Evolutionary conservation across 352 stramenopile species (phyloP), one percentile per base, ranked within the genome.

Genomic region (Globisporangium rhizosaccharum): DNA sequence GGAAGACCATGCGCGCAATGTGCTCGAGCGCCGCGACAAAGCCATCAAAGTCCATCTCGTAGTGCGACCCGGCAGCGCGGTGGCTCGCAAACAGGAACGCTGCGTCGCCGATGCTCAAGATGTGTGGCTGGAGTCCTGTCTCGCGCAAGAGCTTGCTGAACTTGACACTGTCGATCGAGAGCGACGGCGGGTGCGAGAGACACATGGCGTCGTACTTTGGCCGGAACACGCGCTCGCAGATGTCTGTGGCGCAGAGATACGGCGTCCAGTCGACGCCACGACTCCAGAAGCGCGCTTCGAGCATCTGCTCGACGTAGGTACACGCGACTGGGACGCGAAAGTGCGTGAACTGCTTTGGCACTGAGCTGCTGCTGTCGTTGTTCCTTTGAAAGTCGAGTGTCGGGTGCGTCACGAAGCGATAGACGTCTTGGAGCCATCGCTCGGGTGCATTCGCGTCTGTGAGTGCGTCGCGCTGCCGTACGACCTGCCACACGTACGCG

Each of bases 81-180:
- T 85, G 66, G 15, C 59, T 75, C 15, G 75, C 66, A 36, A 90
- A 90, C 23, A 90, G 62, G 62, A 82, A 87, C 2, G 81, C 78
- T 6, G 65, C 78, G 28, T 90, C 81, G 0, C 81, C 83, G 25
- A 92, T 76, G n/a, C 56, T 67, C 3, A 92, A 59, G 3, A 65
- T 51, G 8, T 61, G 53, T 0, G 83, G 81, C 28, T 88, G 73
- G 1, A 90, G 59, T 0, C 63, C 62, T 42, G 76, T 81, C 53
- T 91, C 81, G 2, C 82, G 82, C 12, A 92, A 54, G 9, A 91
- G 59, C 45, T 88, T 88, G 55, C 77, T 84, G 62, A 92, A 92
- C 52, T 92, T 92, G 61, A 91, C 73, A 50, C 81, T 81, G 52
- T 92, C 83, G 25, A 89, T 67, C 1, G 69, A 55, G 10, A 33